Evolutionary conservation across 345 rosid genomes (phyloP).

Genomic region (Citrus maxima): DNA sequence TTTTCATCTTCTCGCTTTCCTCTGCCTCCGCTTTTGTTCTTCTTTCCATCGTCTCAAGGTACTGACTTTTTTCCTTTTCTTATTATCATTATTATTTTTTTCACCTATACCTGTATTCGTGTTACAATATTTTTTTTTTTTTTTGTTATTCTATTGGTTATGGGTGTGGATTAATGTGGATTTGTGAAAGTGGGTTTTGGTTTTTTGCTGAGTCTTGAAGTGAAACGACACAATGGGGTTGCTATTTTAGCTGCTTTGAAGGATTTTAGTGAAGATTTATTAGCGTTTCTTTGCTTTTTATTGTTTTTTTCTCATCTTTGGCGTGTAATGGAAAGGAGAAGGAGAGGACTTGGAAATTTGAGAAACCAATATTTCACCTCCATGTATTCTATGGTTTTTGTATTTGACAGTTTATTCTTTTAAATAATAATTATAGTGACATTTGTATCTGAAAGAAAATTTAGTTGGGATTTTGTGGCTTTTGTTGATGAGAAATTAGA

Average conservation of each 20-base stretch:
- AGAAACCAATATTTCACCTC: background rate
- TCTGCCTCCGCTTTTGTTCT: slow-evolving; percentile 63
- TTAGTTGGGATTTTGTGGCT: background rate
- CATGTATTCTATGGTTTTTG: background rate
- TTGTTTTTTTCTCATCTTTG: background rate
- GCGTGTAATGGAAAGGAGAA: too few species aligned
- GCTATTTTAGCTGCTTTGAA: background rate
- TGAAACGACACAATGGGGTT: background rate
- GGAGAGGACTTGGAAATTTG: background rate
- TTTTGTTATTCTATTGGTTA: background rate
- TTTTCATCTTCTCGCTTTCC: slow-evolving; percentile 51
- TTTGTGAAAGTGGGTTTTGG: background rate
- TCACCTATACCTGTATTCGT: background rate
- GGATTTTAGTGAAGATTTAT: slow-evolving; percentile 3
- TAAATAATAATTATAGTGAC: background rate
- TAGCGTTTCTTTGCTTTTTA: background rate
- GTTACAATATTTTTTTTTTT: too few species aligned
- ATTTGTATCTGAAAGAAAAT: background rate
- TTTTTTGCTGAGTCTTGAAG: background rate
- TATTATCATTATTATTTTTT: too few species aligned
- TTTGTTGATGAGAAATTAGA: background rate
- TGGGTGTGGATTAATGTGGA: background rate
- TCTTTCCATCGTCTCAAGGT: slow-evolving; percentile 55
- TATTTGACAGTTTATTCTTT: too few species aligned
- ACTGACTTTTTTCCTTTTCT: background rate